These are phyloP conservation scores for Sinapis alba DNA, from an alignment of 441 rosid species.

Conservation along the genomic window DNA sequence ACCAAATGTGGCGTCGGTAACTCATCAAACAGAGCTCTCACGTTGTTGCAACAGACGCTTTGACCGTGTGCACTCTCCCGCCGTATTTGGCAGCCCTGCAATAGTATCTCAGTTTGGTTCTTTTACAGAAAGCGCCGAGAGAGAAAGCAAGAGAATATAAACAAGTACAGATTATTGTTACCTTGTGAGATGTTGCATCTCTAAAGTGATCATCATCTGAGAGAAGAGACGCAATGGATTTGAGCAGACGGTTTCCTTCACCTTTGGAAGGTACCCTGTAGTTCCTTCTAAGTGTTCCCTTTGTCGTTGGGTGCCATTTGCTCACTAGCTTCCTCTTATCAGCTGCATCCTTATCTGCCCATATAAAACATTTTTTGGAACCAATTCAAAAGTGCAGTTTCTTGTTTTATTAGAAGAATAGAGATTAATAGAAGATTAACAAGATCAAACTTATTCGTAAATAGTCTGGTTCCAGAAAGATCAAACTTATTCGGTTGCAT, in stretches of 20 bases:
- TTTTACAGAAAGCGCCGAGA: neutral
- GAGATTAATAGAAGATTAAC: neutral
- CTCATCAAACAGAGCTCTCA: slow-evolving; percentile 94
- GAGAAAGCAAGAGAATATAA: neutral
- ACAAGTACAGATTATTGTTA: slow-evolving; percentile 28
- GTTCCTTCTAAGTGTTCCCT: slow-evolving; percentile 89
- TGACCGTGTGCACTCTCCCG: slow-evolving; percentile 96
- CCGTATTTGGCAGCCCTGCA: slow-evolving; percentile 93
- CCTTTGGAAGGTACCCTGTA: slow-evolving; percentile 88
- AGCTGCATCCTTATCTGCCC: slow-evolving; percentile 68
- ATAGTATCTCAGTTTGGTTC: neutral
- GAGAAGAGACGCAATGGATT: slow-evolving; percentile 77
- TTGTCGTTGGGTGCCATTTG: slow-evolving; percentile 96
- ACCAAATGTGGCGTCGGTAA: slow-evolving; percentile 88
- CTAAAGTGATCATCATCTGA: slow-evolving; percentile 90
- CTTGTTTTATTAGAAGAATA: neutral
- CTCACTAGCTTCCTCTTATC: slow-evolving; percentile 79
- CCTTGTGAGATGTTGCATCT: slow-evolving; percentile 95
- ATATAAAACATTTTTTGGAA: neutral
- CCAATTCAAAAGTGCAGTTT: neutral
- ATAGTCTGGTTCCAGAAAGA: neutral
- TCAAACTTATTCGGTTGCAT: neutral
- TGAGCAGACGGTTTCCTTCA: slow-evolving; percentile 83
- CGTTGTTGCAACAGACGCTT: slow-evolving; percentile 97
- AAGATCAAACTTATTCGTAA: neutral